These are phyloP conservation scores for Proliferodiscus dingleyae DNA, from an alignment of 2,329 filamentous ascomycete genomes.

Conservation along the genomic window DNA sequence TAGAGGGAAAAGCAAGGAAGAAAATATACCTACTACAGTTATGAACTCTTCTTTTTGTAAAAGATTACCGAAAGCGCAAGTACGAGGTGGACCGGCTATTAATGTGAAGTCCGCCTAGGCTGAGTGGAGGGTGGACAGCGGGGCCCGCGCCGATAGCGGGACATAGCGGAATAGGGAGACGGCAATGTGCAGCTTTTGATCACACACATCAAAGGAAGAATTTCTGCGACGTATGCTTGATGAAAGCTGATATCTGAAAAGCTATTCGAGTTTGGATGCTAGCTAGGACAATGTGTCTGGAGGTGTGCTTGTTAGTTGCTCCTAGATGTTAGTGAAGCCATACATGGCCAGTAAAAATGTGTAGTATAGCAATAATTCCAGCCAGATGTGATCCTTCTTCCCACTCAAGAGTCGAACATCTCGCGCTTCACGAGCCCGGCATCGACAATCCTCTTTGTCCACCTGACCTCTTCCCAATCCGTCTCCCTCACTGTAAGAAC, in stretches of 20 bases:
- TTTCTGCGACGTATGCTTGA: neutral
- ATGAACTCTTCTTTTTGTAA: no score
- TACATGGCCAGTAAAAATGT: conserved; percentile 13
- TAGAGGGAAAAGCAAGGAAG: no score
- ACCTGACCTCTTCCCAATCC: conserved; percentile 48
- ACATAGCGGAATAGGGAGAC: neutral
- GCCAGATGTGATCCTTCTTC: conserved; percentile 5
- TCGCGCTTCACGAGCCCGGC: conserved; percentile 15
- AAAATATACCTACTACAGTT: no score
- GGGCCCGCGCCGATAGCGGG: neutral
- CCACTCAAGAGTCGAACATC: conserved; percentile 5
- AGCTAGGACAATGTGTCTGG: conserved; percentile 13
- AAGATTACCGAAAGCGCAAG: no score
- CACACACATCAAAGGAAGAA: neutral
- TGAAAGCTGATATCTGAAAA: neutral
- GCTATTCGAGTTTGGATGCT: neutral
- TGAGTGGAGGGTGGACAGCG: no score
- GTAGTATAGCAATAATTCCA: conserved; percentile 24
- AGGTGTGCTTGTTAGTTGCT: conserved; percentile 11
- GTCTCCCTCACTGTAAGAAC: conserved; percentile 48
- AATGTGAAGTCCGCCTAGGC: no score
- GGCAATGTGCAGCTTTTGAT: neutral
- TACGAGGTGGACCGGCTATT: no score
- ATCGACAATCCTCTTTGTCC: conserved; percentile 41
- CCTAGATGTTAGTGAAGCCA: conserved; percentile 23